Conservation (phyloP, 768 basidiomycete genomes). For the Pleurotus platypus region DNA sequence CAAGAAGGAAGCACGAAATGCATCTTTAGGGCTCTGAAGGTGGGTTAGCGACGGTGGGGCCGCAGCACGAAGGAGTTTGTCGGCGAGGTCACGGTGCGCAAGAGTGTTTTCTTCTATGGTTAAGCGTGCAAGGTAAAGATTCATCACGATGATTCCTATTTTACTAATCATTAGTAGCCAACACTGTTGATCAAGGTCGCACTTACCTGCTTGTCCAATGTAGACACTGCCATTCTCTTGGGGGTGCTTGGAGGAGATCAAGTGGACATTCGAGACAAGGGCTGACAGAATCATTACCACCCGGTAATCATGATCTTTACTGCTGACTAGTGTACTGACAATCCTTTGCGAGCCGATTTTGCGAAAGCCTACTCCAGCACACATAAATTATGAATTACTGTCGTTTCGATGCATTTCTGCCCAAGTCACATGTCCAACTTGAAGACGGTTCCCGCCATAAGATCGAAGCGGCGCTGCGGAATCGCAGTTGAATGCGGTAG, state of each 20-base stretch:
- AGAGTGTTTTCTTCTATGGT: not conserved
- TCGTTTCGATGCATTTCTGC: too few species aligned
- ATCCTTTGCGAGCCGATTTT: too few species aligned
- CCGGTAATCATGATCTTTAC: too few species aligned
- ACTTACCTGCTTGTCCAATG: slow-evolving; percentile 21
- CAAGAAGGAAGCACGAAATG: slow-evolving; percentile 30
- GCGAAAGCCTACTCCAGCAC: too few species aligned
- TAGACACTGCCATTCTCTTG: slow-evolving; percentile 22
- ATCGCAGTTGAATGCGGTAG: too few species aligned
- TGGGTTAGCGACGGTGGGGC: not conserved
- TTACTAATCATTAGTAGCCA: slow-evolving; percentile 13
- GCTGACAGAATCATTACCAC: slow-evolving; percentile 15
- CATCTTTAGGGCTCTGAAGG: slow-evolving; percentile 11
- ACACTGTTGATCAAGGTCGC: slow-evolving; percentile 6
- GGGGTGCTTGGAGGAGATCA: slow-evolving; percentile 12
- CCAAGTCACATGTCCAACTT: too few species aligned
- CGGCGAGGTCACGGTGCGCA: slow-evolving; percentile 7
- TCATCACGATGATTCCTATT: slow-evolving; percentile 5
- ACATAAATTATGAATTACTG: too few species aligned
- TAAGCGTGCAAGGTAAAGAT: not conserved
- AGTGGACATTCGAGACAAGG: slow-evolving; percentile 19
- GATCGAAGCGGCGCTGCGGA: too few species aligned
- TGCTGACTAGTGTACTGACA: too few species aligned
- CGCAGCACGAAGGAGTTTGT: slow-evolving; percentile 4
- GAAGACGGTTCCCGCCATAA: too few species aligned